A percentile compares a stretch with the other conserved stretches of the same genome.
These are phyloP conservation scores for Colletotrichum acutatum DNA, from an alignment of 2,329 filamentous ascomycete species.

Conservation along the genomic window DNA sequence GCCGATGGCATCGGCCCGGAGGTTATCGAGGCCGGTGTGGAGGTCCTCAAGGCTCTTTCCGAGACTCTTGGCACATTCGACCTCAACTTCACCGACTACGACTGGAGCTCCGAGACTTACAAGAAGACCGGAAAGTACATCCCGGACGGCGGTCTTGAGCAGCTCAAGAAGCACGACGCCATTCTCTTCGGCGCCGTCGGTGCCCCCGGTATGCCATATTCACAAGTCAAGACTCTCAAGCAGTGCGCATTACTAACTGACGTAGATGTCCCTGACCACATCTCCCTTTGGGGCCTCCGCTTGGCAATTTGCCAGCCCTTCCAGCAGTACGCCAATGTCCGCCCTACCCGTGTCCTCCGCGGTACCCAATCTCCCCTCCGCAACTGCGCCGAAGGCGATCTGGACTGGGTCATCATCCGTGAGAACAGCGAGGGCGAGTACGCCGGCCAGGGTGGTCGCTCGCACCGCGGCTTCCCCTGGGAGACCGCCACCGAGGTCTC, in stretches of 20 bases:
- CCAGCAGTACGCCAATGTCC: conserved; percentile 75
- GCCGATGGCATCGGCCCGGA: conserved; percentile 73
- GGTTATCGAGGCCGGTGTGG: conserved; percentile 69
- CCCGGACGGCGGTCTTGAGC: conserved; percentile 64
- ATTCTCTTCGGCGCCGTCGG: conserved; percentile 46
- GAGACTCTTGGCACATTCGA: conserved; percentile 66
- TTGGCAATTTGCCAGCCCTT: conserved; percentile 72
- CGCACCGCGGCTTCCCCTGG: conserved; percentile 67
- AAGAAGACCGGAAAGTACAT: conserved; percentile 75
- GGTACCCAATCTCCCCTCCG: conserved; percentile 67
- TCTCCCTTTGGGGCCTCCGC: conserved; percentile 73
- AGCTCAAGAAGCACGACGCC: conserved; percentile 41
- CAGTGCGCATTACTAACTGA: not conserved
- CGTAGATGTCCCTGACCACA: conserved; percentile 71
- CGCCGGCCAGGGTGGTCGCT: conserved; percentile 70
- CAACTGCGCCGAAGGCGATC: conserved; percentile 59
- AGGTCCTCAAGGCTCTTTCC: conserved; percentile 67
- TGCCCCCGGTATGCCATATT: conserved; percentile 34
- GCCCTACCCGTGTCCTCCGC: conserved; percentile 68
- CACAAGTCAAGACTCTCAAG: not conserved
- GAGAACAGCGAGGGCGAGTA: conserved; percentile 76
- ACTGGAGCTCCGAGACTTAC: conserved; percentile 76
- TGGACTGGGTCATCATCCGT: conserved; percentile 74
- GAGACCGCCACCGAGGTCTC: conserved; percentile 70
- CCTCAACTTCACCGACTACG: conserved; percentile 70